Conservation (phyloP, 1,284 basidiomycete species). For the Irpex sp. region DNA sequence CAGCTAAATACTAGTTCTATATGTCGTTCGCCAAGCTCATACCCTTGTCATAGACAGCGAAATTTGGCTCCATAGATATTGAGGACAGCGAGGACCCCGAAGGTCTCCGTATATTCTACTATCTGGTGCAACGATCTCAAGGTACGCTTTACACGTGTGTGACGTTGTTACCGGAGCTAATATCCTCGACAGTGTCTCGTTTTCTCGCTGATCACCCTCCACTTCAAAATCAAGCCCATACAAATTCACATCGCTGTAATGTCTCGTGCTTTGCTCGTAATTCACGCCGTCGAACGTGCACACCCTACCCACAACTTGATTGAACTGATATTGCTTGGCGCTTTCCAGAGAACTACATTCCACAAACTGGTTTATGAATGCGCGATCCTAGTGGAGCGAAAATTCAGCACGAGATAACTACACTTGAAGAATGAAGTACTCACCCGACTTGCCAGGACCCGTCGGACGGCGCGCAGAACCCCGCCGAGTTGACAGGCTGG, state of each 20-base stretch:
- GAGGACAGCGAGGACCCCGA: constrained; percentile 97
- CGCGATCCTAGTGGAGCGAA: constrained; percentile 8
- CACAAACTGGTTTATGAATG: no score
- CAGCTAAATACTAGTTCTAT: no score
- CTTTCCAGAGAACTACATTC: no score
- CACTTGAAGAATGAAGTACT: not conserved
- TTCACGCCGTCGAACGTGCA: no score
- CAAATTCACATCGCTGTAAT: constrained; percentile 30
- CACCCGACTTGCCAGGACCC: constrained; percentile 20
- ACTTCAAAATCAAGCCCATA: constrained; percentile 99
- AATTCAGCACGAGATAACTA: not conserved
- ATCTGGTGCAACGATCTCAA: constrained; percentile 96
- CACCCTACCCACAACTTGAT: no score
- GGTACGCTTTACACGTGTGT: constrained; percentile 43
- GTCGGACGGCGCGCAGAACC: constrained; percentile 16
- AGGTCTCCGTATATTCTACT: constrained; percentile 98
- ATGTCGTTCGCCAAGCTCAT: no score
- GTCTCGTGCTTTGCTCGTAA: no score
- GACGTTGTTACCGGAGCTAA: no score
- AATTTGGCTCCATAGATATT: constrained; percentile 98
- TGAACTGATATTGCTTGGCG: no score
- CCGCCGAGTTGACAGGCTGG: constrained; percentile 20
- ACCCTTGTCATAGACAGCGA: constrained; percentile 72
- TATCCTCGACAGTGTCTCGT: no score
- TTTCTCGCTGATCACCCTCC: constrained; percentile 94